phyloP scores from a whole-genome alignment of 768 basidiomycete species.

The Leucosporidium creatinivorum region DNA sequence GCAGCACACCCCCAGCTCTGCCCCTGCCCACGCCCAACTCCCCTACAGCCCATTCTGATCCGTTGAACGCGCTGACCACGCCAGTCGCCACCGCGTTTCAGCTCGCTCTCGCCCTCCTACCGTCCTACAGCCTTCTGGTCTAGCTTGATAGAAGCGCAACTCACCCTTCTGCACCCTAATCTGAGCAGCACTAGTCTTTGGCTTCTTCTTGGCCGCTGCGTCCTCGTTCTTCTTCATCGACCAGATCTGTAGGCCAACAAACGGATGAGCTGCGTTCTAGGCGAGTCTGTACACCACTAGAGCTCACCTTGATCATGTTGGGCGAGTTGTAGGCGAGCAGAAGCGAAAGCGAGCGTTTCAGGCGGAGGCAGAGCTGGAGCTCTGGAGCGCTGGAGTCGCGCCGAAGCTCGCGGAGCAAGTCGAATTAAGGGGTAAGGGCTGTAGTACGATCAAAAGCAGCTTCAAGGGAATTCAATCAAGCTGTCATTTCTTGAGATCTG shows the following conservation, averaged over 20 bases:
- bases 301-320: constrained; percentile 28
- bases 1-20: not conserved
- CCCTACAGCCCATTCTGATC: not conserved
- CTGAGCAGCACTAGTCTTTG: constrained; percentile 96
- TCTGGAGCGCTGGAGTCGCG: too few species aligned
- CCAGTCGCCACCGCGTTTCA: not conserved
- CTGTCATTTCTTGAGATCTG: not conserved
- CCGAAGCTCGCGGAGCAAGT: not conserved
- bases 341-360: not conserved
- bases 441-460: not conserved
- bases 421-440: not conserved
- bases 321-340: not conserved
- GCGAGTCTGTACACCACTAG: not conserved
- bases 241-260: constrained; percentile 66
- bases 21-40: not conserved
- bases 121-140: not conserved
- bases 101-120: not conserved
- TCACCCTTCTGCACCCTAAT: constrained; percentile 98
- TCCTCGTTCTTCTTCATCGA: constrained; percentile 99
- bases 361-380: not conserved
- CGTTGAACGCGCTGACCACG: constrained; percentile 2
- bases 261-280: not conserved
- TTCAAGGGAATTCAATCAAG: not conserved
- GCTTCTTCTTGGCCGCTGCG: constrained; percentile 92
- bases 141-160: constrained; percentile 19